Base-by-base conservation (phyloP, 2,329 filamentous ascomycete species). In the Chalara sp. region DNA sequence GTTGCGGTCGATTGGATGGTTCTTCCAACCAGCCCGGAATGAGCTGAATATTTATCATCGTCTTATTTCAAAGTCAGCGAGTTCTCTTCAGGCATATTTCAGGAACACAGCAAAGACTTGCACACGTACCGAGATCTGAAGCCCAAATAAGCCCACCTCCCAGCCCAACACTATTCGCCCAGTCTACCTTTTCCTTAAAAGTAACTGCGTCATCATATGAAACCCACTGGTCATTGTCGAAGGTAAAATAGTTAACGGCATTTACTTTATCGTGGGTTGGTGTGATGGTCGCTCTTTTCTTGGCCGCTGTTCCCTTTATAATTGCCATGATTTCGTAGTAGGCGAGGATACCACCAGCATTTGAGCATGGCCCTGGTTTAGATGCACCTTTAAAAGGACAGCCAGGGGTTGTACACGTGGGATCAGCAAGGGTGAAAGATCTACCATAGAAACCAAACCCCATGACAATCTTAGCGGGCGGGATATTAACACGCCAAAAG, bases 381-480 rank as follows among this genome's bases (percentile, higher is more conserved):
- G 30, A 63, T 57, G 13, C 58, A 48, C n/a, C 21, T 13, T 5
- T 37, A 35, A 58, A 58, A 3, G 31, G 12, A 51, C 63, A 63
- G 2, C 63, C 58, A 5, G 51, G 29, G 13, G 32, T 57, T 43
- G 52, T 61, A 54, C 57, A 62, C 3, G 37, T 48, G 5, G 53
- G 49, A 43, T 63, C 56, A 8, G 46, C 44, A 6, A 61, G 46
- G 7, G 58, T 58, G 44, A 63, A 66, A 35, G n/a, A 41, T 12
- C 56, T 33, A 5, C 73, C 71, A 54, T 78, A 78, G 52, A 74
- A 77, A 4, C 65, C 71, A 3, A 72, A 33, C 1, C 76, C 76
- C 6, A 80, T 49, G 4, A 59, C 63, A 5, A 79, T 56, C 49
- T 75, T 72, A 0, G 53, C 44, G 0, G 76, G 65, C 0, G 62